phyloP scores from a whole-genome alignment of 75 land plant genomes.

The Chamaecyparis obtusa region DNA sequence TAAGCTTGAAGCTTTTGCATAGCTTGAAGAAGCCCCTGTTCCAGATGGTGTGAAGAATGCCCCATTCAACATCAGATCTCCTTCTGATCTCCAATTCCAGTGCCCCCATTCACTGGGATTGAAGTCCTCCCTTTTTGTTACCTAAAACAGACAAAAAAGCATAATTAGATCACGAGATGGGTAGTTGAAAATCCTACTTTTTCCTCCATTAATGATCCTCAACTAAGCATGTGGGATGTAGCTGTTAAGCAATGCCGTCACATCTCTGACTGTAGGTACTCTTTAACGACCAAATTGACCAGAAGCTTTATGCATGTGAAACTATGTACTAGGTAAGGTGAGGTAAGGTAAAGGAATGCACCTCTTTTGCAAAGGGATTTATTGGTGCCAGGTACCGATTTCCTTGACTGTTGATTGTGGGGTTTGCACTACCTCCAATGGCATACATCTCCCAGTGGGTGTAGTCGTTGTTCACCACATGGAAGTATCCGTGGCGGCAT shows the following conservation, averaged over 20 bases:
- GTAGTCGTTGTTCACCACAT: constrained; percentile 44
- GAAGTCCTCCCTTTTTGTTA: constrained; percentile 70
- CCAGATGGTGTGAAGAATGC: constrained; percentile 79
- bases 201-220: no score
- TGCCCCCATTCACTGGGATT: constrained; percentile 45
- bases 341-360: not conserved
- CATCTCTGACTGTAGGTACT: no score
- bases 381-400: constrained; percentile 34
- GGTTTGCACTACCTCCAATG: constrained; percentile 39
- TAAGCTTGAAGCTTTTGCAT: constrained; percentile 53
- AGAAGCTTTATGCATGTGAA: not conserved
- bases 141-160: constrained; percentile 22
- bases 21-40: constrained; percentile 29
- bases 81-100: constrained; percentile 84
- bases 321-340: not conserved
- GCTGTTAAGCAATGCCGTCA: no score
- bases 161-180: no score
- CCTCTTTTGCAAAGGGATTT: constrained; percentile 25
- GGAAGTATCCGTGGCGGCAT: constrained; percentile 36
- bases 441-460: constrained; percentile 46
- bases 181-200: no score
- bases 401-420: constrained; percentile 39
- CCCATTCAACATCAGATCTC: constrained; percentile 77
- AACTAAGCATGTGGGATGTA: not conserved
- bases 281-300: not conserved